Base-by-base conservation (phyloP, 1,284 basidiomycete genomes). In the Cystobasidiaceae sp. region DNA sequence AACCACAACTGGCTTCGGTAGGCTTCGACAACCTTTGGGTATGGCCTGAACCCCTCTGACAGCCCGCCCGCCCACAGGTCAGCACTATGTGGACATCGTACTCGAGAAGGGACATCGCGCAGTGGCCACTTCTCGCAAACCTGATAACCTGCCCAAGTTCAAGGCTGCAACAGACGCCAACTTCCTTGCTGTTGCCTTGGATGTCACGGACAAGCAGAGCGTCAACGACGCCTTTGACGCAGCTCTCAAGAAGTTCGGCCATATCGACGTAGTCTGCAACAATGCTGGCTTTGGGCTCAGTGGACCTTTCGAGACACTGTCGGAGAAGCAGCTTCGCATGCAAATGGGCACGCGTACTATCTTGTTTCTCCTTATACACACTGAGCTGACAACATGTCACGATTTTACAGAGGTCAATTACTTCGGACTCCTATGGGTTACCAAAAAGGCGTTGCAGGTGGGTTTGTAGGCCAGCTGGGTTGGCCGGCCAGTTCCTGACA, bases 211-310 rank as follows among this genome's bases (percentile, higher is more conserved):
- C 51, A 32, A 46, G 17, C 21, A 32, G 11, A 34, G 30, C 23
- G 52, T 70, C 41, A 41, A 68, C 13, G 41, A 43, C 2, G 69
- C 69, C 2, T 71, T 71, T 55, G 44, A 66, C 4, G 44, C 28
- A n/a, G 68, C 67, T 15, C 21, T 68, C 6, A 33, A 69, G 28
- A 68, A 70, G 49, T 71, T 71, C 60, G 67, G 56, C 7, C 37
- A 54, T 11, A 54, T 71, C 17, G 69, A 70, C 37, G 65, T 64
- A 2, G 67, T 70, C 23, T 46, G 45, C 46, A 68, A 68, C 49
- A 70, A 69, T 39, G 66, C 66, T 30, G 69, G 69, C 13, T 71
- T 55, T 44, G 69, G 69, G 17, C 57, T 71, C 17, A 41, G 48
- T 39, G 69, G 69, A 17, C 45, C 32, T 1, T 71, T 71, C 60